Base-by-base conservation (phyloP, 2,329 filamentous ascomycete genomes). In the Metarhizium humberi region DNA sequence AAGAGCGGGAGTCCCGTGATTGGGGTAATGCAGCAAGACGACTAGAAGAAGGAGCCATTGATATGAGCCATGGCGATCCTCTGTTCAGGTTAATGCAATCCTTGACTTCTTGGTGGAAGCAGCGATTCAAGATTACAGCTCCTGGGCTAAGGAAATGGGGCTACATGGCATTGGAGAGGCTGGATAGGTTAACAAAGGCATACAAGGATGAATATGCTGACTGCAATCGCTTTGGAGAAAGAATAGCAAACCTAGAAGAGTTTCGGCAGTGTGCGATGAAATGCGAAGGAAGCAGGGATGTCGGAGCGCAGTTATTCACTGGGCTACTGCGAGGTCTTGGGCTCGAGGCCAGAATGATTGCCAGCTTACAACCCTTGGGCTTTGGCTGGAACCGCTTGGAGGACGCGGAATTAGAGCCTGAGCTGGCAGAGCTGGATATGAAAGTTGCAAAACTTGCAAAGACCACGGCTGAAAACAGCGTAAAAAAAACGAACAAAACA, bases 361-460 rank as follows among this genome's bases (percentile, higher is more conserved):
- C 86, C 10, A 96, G 84, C 65, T 67, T 99, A 45, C 94, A 97
- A 66, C 87, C 91, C 1, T 73, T 90, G 25, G 94, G 94, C 0
- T 96, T 95, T 68, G 91, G 91, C 2, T 97, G 90, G 85, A 95
- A 84, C 58, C 95, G 92, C 68, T 72, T 79, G 11, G 94, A 99
- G 69, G 88, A 94, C 52, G 89, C 87, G 5, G 81, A 82, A 13
- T 65, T 69, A 48, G 49, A 51, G 36, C 11, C 14, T 45, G 32
- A 38, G 49, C 38, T n/a, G 10, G 32, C 29, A 38, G 11, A 38
- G 16, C 10, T 7, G 29, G 20, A 38, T 20, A 7, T 11, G 10
- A n/a, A 70, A 10, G 25, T 42, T 20, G 3, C 42, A 51, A 8
- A 51, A 58, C 30, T n/a, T 14, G 42, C 53, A 51, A 20, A 46